Conservation (phyloP, 176 grass and related monocot species). For the Eremochloa ophiuroides region DNA sequence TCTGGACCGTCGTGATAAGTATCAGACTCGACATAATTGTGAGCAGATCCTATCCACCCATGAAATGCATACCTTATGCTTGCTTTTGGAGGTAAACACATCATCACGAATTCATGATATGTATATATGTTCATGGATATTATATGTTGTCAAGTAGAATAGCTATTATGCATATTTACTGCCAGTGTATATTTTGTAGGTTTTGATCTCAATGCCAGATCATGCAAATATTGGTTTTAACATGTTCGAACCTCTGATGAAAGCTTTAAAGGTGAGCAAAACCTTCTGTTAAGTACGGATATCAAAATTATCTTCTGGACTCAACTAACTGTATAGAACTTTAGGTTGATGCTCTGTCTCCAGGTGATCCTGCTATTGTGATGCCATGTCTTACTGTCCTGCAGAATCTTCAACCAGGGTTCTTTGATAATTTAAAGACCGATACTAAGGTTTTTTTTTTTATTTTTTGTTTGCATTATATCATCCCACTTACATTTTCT, state of each 20-base stretch:
- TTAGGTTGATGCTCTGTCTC: constrained; percentile 60
- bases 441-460: constrained; percentile 57
- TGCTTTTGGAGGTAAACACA: constrained; percentile 81
- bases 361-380: constrained; percentile 46
- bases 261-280: constrained; percentile 66
- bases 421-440: constrained; percentile 65
- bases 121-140: neutral
- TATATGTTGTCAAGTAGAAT: neutral
- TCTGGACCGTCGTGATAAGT: constrained; percentile 40
- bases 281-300: constrained; percentile 16
- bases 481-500: neutral
- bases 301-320: constrained; percentile 24
- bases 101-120: neutral
- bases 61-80: constrained; percentile 73
- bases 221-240: constrained; percentile 39
- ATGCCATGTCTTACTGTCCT: constrained; percentile 66
- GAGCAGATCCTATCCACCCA: constrained; percentile 39
- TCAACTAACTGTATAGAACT: constrained; percentile 37
- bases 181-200: constrained; percentile 29
- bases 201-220: constrained; percentile 43
- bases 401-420: constrained; percentile 41
- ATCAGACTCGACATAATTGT: constrained; percentile 30
- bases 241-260: constrained; percentile 37
- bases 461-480: neutral
- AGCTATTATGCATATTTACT: constrained; percentile 15